phyloP scores from a whole-genome alignment of 2,329 filamentous ascomycete species.

The Sporothrix schenckii region DNA sequence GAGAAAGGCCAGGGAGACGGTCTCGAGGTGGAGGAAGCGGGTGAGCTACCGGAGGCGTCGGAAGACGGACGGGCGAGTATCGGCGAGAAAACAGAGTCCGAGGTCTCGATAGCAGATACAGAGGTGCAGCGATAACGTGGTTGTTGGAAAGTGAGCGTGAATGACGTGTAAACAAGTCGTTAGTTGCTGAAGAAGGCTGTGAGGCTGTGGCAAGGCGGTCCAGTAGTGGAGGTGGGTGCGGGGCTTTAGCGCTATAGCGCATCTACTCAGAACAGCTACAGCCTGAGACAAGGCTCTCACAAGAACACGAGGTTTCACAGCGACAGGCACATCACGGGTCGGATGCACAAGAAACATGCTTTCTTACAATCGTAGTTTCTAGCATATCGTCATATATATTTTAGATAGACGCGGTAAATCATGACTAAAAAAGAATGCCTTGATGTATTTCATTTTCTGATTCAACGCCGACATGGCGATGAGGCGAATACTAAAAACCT shows the following conservation, averaged over 20 bases:
- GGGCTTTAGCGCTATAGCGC: slow-evolving; percentile 7
- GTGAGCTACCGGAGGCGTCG: neutral
- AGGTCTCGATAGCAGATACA: neutral
- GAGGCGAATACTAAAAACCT: neutral
- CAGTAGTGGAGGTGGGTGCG: neutral
- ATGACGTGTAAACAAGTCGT: neutral
- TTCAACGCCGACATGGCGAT: neutral
- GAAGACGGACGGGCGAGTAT: neutral
- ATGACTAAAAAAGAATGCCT: neutral
- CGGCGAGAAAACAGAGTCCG: neutral
- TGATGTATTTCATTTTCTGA: neutral
- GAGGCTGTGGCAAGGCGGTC: slow-evolving; percentile 19
- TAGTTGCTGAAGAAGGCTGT: neutral
- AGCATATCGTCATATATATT: neutral
- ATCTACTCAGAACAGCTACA: neutral
- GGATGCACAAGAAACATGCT: neutral
- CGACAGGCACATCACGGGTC: neutral
- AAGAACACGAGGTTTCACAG: neutral
- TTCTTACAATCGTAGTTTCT: neutral
- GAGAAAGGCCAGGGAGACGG: neutral
- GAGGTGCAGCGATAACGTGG: neutral
- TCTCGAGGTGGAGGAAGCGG: neutral
- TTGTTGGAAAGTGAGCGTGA: neutral
- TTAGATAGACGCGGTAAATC: neutral
- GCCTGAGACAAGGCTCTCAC: slow-evolving; percentile 6